Evolutionary conservation across 2,329 filamentous ascomycete genomes (phyloP), one percentile per base, ranked within the genome.

Genomic region (Aspergillus oerlinghausenensis): DNA sequence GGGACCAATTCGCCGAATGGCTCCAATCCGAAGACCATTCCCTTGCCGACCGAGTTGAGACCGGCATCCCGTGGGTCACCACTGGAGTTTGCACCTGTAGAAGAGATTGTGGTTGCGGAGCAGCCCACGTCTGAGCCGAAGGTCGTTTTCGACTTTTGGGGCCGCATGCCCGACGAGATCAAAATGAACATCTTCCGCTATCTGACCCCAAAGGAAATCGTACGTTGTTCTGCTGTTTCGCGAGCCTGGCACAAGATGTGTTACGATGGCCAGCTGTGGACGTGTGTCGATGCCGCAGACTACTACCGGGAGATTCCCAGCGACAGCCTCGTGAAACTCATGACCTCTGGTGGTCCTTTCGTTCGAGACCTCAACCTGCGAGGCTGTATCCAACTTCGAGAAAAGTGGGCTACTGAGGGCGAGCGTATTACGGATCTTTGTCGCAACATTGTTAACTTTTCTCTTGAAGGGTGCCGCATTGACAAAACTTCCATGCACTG

Each of bases 191-290:
- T 97, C 51, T 82, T 97, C 56, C 82, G 84, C 4, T 91, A 88
- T 65, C 79, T 97, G 21, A 80, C 80, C 28, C 92, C 92, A 0
- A 91, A 87, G 68, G 88, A 97, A 70, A 83, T 97, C 35, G 85
- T 97, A 10, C 84, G 86, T 57, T 84, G 84, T 55, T 96, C 93
- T 0, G 79, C 84, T 19, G 88, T 94, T 21, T 93, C 86, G 69
- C 91, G 86, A 71, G 76, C 82, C 5, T 97, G 94, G 79, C 80
- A 96, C 72, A 81, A 82, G 50, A 86, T 90, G 74, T 97, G 93
- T 75, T 96, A 93, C 66, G 93, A 99, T 71, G 94, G 94, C 1
- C 94, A 99, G 75, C 77, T 97, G 17, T 99, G 94, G 94, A 87
- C 86, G 3, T 85, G 83, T 45, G 82, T 97, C 50, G 92, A 97